A percentile compares a stretch with the other conserved stretches of the same genome.
Evolutionary conservation across 352 stramenopile species (phyloP).

Genomic region (Pythium plurisporium): DNA sequence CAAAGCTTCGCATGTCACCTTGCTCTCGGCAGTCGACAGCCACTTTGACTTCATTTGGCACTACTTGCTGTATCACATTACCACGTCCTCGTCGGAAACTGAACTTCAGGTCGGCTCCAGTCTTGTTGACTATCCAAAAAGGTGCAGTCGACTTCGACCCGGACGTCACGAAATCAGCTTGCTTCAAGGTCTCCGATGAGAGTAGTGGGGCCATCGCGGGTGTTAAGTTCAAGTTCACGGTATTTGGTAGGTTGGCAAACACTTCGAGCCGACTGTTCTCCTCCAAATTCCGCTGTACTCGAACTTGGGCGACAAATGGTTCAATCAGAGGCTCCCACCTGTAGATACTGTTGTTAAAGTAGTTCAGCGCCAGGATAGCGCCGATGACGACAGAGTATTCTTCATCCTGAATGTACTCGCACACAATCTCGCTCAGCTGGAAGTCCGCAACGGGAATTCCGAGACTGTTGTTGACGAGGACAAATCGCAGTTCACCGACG

Average conservation of each 20-base stretch:
- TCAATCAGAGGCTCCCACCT: constrained; percentile 85
- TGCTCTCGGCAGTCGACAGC: constrained; percentile 83
- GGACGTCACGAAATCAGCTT: constrained; percentile 84
- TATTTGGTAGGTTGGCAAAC: constrained; percentile 78
- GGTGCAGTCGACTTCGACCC: constrained; percentile 81
- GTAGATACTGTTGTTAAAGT: constrained; percentile 92
- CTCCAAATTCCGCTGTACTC: constrained; percentile 60
- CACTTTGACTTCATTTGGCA: constrained; percentile 60
- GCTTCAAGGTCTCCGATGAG: constrained; percentile 70
- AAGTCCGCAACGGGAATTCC: constrained; percentile 86
- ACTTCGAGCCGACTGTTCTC: constrained; percentile 74
- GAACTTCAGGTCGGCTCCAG: constrained; percentile 77
- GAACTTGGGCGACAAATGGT: constrained; percentile 76
- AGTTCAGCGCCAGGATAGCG: constrained; percentile 78
- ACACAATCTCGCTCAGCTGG: constrained; percentile 83
- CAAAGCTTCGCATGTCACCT: constrained; percentile 85
- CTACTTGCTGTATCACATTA: constrained; percentile 74
- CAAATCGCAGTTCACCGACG: constrained; percentile 77
- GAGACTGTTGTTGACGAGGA: constrained; percentile 87
- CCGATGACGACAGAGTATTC: constrained; percentile 77
- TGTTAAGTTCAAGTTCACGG: constrained; percentile 86
- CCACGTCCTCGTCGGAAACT: constrained; percentile 80
- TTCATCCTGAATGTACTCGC: constrained; percentile 84
- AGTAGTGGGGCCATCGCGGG: constrained; percentile 82
- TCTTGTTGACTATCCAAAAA: constrained; percentile 90